Conservation (phyloP, 2,329 filamentous ascomycete species). For the Leptographium radiaticola region DNA sequence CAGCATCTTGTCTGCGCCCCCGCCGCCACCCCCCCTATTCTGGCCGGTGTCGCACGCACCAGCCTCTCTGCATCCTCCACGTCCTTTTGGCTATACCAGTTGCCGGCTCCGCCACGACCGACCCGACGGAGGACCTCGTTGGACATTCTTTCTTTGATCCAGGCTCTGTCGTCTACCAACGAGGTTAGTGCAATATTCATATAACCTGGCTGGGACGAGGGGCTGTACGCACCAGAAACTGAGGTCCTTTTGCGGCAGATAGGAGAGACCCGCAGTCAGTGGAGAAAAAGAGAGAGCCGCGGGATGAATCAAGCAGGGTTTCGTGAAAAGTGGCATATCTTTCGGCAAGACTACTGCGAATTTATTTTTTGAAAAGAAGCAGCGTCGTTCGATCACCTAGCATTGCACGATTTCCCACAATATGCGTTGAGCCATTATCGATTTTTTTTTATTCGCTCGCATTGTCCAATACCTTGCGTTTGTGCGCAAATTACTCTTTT, state of each 20-base stretch:
- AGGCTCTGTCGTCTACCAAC: no score
- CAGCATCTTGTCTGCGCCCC: background rate
- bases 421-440: no score
- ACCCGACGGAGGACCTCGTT: constrained; percentile 35
- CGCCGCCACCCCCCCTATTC: background rate
- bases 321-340: background rate
- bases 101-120: constrained; percentile 52
- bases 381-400: background rate
- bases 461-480: no score
- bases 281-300: background rate
- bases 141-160: constrained; percentile 13
- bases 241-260: background rate
- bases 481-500: no score
- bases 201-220: background rate
- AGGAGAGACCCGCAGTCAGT: background rate
- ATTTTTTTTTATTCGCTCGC: no score
- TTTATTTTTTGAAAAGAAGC: background rate
- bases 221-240: no score
- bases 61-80: constrained; percentile 27
- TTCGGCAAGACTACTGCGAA: background rate
- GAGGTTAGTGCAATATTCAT: background rate
- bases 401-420: background rate
- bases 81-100: constrained; percentile 42
- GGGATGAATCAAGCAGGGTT: background rate
- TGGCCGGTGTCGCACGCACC: background rate